These are phyloP conservation scores for Aspergillus sp. DNA, from an alignment of 2,329 filamentous ascomycete genomes.

Conservation along the genomic window DNA sequence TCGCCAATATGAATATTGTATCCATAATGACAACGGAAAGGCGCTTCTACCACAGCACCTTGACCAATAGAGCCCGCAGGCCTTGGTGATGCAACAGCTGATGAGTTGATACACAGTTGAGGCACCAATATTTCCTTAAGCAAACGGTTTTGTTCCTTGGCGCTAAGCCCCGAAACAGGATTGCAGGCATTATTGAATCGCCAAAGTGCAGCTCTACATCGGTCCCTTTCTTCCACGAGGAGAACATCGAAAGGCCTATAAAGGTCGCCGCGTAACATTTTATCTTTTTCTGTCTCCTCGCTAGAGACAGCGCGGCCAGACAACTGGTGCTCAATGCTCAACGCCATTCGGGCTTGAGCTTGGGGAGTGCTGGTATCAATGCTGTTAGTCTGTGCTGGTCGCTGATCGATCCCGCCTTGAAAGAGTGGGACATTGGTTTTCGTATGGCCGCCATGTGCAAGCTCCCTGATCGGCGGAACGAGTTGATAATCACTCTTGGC, in stretches of 20 bases:
- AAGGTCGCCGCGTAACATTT: constrained; percentile 79
- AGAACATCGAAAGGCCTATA: constrained; percentile 78
- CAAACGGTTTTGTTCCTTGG: constrained; percentile 42
- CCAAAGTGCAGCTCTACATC: constrained; percentile 78
- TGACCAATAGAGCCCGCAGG: constrained; percentile 66
- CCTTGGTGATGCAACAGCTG: constrained; percentile 54
- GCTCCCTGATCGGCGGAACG: constrained; percentile 42
- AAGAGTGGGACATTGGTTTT: constrained; percentile 40
- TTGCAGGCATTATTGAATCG: constrained; percentile 83
- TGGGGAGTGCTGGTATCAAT: constrained; percentile 44
- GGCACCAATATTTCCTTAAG: constrained; percentile 41
- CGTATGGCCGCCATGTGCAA: constrained; percentile 35
- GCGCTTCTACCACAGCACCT: constrained; percentile 76
- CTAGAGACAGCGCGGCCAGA: constrained; percentile 41
- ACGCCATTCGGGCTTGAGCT: constrained; percentile 45
- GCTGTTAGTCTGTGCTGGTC: constrained; percentile 32
- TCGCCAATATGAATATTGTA: constrained; percentile 91
- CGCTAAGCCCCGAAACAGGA: constrained; percentile 68
- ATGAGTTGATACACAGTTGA: constrained; percentile 41
- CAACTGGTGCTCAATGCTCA: constrained; percentile 43
- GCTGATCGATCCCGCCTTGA: constrained; percentile 38
- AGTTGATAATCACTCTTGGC: constrained; percentile 42
- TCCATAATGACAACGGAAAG: constrained; percentile 91
- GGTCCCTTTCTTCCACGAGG: constrained; percentile 78
- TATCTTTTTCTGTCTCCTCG: constrained; percentile 73